phyloP scores from a whole-genome alignment of 352 stramenopile species.

The Phytophthora cryptogea region DNA sequence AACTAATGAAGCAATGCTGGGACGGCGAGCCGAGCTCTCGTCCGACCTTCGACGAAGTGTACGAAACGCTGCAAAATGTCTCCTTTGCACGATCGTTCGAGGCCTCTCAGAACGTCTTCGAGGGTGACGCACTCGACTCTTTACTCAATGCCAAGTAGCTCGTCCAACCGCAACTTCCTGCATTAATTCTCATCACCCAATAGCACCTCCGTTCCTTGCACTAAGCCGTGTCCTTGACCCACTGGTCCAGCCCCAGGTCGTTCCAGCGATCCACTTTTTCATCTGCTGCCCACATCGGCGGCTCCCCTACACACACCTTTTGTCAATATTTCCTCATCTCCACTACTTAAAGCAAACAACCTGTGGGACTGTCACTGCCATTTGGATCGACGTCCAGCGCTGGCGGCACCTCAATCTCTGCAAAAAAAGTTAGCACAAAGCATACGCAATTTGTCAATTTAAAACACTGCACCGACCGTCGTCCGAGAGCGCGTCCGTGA shows the following conservation, averaged over 20 bases:
- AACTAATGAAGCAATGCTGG: slow-evolving; percentile 76
- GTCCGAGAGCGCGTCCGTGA: slow-evolving; percentile 77
- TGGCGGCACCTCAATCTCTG: slow-evolving; percentile 76
- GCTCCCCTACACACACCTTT: slow-evolving; percentile 44
- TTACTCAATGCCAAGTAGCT: slow-evolving; percentile 47
- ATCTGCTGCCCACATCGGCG: slow-evolving; percentile 50
- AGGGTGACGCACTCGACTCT: slow-evolving; percentile 66
- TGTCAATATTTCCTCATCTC: slow-evolving; percentile 1
- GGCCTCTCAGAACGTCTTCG: slow-evolving; percentile 40
- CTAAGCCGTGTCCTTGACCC: slow-evolving; percentile 48
- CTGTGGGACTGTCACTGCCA: slow-evolving; percentile 51
- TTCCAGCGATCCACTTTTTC: slow-evolving; percentile 80
- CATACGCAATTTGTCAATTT: slow-evolving; percentile 13
- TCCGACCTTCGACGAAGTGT: slow-evolving; percentile 66
- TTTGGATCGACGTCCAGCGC: slow-evolving; percentile 60
- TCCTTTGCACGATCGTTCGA: slow-evolving; percentile 37
- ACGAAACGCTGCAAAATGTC: slow-evolving; percentile 44
- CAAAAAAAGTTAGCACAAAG: not conserved
- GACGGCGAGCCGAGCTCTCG: slow-evolving; percentile 52
- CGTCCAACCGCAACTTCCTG: not conserved
- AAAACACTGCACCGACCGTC: slow-evolving; percentile 64
- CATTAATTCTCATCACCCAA: not conserved
- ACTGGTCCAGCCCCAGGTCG: slow-evolving; percentile 75
- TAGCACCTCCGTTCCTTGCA: not conserved
- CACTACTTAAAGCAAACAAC: slow-evolving; percentile 15